phyloP scores from a whole-genome alignment of 495 filamentous ascomycete species.

The Aspergillus carlsbadensis region DNA sequence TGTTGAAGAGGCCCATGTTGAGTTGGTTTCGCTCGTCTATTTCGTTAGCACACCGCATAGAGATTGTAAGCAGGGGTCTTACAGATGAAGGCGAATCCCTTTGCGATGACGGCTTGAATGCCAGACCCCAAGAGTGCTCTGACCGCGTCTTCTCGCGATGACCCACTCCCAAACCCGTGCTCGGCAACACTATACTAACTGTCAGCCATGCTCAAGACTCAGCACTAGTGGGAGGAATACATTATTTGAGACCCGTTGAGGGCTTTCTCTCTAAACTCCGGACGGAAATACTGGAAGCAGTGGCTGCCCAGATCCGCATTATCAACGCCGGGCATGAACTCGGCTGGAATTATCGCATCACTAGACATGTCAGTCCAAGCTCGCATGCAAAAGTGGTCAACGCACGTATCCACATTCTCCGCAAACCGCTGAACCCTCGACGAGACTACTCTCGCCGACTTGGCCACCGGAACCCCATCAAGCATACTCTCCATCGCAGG shows the following conservation, averaged over 20 bases:
- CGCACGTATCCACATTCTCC: conserved; percentile 45
- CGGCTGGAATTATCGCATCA: conserved; percentile 20
- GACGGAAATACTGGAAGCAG: conserved; percentile 36
- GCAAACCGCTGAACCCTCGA: conserved; percentile 34
- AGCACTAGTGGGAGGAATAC: no score
- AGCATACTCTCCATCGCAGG: background rate
- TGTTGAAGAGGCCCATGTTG: background rate
- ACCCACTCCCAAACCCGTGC: conserved; percentile 43
- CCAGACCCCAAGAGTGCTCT: conserved; percentile 34
- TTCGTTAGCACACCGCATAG: background rate
- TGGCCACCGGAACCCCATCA: background rate
- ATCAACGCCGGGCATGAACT: conserved; percentile 26
- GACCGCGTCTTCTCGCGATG: conserved; percentile 42
- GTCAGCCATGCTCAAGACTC: no score
- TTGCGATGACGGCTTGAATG: conserved; percentile 40
- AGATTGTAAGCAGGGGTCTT: background rate
- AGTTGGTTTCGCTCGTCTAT: background rate
- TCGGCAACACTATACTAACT: conserved; percentile 31
- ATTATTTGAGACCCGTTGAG: conserved; percentile 35
- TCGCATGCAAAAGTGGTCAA: conserved; percentile 18
- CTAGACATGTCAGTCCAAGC: conserved; percentile 14
- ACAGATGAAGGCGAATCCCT: conserved; percentile 42
- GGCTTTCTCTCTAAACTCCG: conserved; percentile 36
- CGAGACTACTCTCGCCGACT: conserved; percentile 5
- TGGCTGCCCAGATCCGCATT: conserved; percentile 34